phyloP scores from a whole-genome alignment of 805 yeast species.

The Yarrowia sp. region DNA sequence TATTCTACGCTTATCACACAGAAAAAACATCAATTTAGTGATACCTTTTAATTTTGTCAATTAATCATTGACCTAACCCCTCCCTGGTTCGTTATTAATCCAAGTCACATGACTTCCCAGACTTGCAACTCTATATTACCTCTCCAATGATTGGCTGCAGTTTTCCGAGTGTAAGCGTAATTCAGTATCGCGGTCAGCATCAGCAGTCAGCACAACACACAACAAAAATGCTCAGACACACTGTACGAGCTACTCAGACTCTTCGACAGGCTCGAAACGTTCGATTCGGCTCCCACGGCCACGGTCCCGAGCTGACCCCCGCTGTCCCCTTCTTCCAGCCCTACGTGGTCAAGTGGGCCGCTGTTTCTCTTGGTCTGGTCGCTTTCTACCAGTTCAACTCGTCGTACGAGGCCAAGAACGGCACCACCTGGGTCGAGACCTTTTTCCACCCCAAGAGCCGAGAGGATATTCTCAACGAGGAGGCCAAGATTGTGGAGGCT shows the following conservation, averaged over 20 bases:
- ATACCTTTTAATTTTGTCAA: too few relatives aligned
- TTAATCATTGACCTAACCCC: too few relatives aligned
- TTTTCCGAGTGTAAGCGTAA: slow-evolving; percentile 27
- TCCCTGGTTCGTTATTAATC: too few relatives aligned
- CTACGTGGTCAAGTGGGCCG: slow-evolving; percentile 31
- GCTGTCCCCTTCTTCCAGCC: slow-evolving; percentile 38
- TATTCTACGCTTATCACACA: too few relatives aligned
- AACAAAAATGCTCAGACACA: slow-evolving; percentile 37
- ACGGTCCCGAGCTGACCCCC: slow-evolving; percentile 35
- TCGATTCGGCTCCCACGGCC: slow-evolving; percentile 38
- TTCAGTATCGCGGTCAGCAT: slow-evolving; percentile 12
- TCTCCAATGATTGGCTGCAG: slow-evolving; percentile 38
- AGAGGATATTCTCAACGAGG: slow-evolving; percentile 36
- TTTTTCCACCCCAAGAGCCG: slow-evolving; percentile 33
- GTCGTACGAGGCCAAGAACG: slow-evolving; percentile 38
- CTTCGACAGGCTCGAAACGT: slow-evolving; percentile 39
- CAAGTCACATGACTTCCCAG: slow-evolving; percentile 16
- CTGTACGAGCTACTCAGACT: slow-evolving; percentile 35
- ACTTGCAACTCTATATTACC: slow-evolving; percentile 20
- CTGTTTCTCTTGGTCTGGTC: slow-evolving; percentile 25
- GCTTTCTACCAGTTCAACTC: slow-evolving; percentile 36
- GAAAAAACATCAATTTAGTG: too few relatives aligned
- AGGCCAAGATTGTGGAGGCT: slow-evolving; percentile 25
- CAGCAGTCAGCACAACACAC: slow-evolving; percentile 32
- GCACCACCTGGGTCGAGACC: slow-evolving; percentile 18